Conservation (phyloP, 2,329 filamentous ascomycete genomes). For the Penicillium sp. region DNA sequence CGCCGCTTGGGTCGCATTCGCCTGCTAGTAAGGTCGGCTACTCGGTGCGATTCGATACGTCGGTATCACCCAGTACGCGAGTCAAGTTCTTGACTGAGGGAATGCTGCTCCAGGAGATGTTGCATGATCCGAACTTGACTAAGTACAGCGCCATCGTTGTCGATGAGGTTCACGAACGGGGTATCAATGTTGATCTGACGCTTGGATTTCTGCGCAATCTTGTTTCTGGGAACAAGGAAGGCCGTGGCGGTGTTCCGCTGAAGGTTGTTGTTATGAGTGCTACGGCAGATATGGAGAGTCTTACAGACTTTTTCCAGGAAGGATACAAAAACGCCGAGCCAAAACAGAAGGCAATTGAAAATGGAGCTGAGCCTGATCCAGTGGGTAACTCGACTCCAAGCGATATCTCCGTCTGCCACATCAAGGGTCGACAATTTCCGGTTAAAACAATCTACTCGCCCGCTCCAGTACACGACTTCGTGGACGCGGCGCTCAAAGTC, state of each 20-base stretch:
- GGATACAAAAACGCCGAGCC: constrained; percentile 22
- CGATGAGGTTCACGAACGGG: constrained; percentile 95
- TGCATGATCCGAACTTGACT: constrained; percentile 76
- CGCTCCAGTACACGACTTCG: constrained; percentile 73
- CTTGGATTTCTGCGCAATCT: constrained; percentile 85
- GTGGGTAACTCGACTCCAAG: constrained; percentile 44
- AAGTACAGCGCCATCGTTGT: constrained; percentile 89
- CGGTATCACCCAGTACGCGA: constrained; percentile 73
- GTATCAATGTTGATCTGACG: constrained; percentile 88
- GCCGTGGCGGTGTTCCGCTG: constrained; percentile 69
- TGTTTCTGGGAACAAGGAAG: constrained; percentile 56
- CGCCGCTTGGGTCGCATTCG: constrained; percentile 58
- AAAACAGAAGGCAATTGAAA: constrained; percentile 12
- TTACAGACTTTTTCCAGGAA: constrained; percentile 69
- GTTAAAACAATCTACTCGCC: constrained; percentile 76
- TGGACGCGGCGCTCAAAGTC: constrained; percentile 75
- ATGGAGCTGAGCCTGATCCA: constrained; percentile 11
- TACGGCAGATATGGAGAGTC: constrained; percentile 80
- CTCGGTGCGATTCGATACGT: constrained; percentile 90
- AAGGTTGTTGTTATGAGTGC: constrained; percentile 98
- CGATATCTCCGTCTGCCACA: constrained; percentile 60
- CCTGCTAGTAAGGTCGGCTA: constrained; percentile 75
- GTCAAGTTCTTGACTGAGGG: constrained; percentile 97
- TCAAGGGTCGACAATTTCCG: constrained; percentile 83
- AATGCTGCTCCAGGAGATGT: constrained; percentile 90